Conservation (phyloP, 2,329 filamentous ascomycete genomes). For the Zasmidium cellare region DNA sequence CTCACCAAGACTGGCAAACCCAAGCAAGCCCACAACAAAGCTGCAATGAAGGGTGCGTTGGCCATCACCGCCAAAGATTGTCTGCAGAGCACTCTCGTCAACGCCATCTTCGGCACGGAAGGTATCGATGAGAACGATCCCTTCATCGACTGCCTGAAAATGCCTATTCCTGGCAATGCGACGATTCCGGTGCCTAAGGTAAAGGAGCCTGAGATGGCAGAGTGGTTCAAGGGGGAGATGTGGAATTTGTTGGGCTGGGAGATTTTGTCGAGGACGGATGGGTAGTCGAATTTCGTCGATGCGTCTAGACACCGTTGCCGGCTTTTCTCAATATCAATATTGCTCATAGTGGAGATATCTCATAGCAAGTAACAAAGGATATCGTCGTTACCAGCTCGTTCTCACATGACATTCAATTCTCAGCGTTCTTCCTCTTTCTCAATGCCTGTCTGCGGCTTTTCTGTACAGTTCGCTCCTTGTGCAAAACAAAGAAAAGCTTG, state of each 20-base stretch:
- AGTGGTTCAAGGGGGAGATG: constrained; percentile 58
- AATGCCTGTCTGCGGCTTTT: too few species aligned
- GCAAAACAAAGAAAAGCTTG: too few species aligned
- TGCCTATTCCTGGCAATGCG: constrained; percentile 34
- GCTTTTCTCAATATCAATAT: too few species aligned
- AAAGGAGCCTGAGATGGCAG: constrained; percentile 42
- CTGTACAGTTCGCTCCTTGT: too few species aligned
- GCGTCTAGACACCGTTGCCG: too few species aligned
- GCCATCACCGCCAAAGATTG: constrained; percentile 41
- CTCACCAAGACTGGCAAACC: constrained; percentile 26
- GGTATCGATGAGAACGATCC: constrained; percentile 34
- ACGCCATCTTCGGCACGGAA: constrained; percentile 43
- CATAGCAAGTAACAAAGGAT: too few species aligned
- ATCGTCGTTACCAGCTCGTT: too few species aligned
- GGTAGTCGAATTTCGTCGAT: background rate
- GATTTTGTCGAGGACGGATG: constrained; percentile 33
- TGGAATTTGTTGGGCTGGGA: constrained; percentile 63
- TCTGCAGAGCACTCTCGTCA: constrained; percentile 48
- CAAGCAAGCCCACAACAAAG: constrained; percentile 25
- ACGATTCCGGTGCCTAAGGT: constrained; percentile 35
- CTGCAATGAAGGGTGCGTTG: constrained; percentile 35
- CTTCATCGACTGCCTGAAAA: constrained; percentile 43
- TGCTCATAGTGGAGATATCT: too few species aligned
- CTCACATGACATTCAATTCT: too few species aligned
- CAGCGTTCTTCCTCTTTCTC: too few species aligned